Evolutionary conservation across 148 eudicot genomes (phyloP).

Genomic region (Spergularia marina): DNA sequence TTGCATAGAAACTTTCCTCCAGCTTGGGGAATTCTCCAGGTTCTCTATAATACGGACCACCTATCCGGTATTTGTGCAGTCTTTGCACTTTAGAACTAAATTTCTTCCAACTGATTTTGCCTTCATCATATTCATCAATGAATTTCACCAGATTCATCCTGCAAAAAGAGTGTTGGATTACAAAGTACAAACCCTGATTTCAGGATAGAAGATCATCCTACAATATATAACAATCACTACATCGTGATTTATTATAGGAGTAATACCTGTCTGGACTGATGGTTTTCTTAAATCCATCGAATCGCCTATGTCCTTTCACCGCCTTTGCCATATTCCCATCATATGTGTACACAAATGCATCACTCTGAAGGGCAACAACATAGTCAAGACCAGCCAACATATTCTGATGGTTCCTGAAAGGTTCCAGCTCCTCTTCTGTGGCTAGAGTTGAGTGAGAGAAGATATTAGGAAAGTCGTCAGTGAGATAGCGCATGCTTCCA

Average conservation of each 20-base stretch:
- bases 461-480: constrained; percentile 64
- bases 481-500: constrained; percentile 76
- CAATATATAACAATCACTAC: neutral
- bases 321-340: constrained; percentile 99
- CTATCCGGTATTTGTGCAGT: constrained; percentile 64
- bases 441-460: constrained; percentile 82
- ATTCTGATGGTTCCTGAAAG: constrained; percentile 81
- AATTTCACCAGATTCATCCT: constrained; percentile 82
- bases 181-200: neutral
- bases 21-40: constrained; percentile 84
- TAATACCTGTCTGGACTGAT: constrained; percentile 85
- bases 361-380: constrained; percentile 84
- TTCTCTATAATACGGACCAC: constrained; percentile 77
- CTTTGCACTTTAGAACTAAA: constrained; percentile 73
- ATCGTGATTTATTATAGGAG: neutral
- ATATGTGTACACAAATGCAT: constrained; percentile 84
- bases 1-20: constrained; percentile 96
- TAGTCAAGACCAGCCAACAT: constrained; percentile 97
- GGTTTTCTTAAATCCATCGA: constrained; percentile 87
- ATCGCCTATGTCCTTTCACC: constrained; percentile 92
- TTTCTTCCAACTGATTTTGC: constrained; percentile 65
- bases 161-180: constrained; percentile 20
- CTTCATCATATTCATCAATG: constrained; percentile 73
- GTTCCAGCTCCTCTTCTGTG: constrained; percentile 63
- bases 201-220: neutral